Evolutionary conservation across 2,329 filamentous ascomycete genomes (phyloP).

Genomic region (Alternaria sp.): DNA sequence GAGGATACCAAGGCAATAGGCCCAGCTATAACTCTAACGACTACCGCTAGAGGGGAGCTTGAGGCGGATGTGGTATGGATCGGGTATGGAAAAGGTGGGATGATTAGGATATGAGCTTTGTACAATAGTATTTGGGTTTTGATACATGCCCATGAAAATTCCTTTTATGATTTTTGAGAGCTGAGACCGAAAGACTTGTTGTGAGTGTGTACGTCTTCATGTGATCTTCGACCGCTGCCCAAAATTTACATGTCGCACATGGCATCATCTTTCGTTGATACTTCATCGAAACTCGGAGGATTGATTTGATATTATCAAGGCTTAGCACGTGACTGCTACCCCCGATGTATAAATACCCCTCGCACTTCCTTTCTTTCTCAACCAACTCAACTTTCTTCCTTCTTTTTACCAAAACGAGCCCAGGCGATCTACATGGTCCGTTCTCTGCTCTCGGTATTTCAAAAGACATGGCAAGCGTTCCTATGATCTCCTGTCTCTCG

Average conservation of each 20-base stretch:
- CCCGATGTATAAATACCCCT: not conserved
- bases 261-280: too few relatives aligned
- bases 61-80: not conserved
- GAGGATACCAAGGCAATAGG: constrained; percentile 21
- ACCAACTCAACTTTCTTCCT: not conserved
- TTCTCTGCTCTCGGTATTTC: not conserved
- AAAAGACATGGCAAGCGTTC: rapidly evolving
- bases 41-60: constrained; percentile 6
- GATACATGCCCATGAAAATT: not conserved
- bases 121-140: constrained; percentile 4
- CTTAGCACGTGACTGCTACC: not conserved
- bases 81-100: not conserved
- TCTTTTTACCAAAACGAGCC: not conserved
- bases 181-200: not conserved
- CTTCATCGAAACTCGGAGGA: too few relatives aligned
- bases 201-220: not conserved
- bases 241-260: too few relatives aligned
- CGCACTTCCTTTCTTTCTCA: not conserved
- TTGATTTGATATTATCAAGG: too few relatives aligned
- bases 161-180: not conserved
- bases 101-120: not conserved
- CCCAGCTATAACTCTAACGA: constrained; percentile 26
- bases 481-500: not conserved
- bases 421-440: too few relatives aligned
- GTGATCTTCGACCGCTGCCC: too few relatives aligned